phyloP scores from a whole-genome alignment of 257 asterid species.

The Anisodus acutangulus region DNA sequence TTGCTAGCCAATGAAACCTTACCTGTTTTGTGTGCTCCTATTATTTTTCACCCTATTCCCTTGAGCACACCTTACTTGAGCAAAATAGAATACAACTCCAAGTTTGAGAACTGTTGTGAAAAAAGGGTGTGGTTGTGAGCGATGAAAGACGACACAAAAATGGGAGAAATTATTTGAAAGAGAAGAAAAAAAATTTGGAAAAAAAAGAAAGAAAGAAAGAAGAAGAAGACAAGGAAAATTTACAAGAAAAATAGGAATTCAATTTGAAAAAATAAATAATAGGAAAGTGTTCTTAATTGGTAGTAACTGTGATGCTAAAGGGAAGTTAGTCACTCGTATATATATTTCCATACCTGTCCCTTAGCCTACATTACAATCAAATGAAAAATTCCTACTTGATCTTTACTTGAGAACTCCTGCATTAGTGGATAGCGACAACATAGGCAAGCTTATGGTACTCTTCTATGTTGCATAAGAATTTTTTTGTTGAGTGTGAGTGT shows the following conservation, averaged over 20 bases:
- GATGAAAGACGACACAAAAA: not conserved
- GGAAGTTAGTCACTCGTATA: no score
- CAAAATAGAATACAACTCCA: not conserved
- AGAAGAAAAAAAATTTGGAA: not conserved
- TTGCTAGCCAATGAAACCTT: not conserved
- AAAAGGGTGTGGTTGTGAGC: no score
- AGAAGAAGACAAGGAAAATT: no score
- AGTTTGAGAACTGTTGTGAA: not conserved
- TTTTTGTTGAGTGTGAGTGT: not conserved
- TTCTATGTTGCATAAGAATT: not conserved
- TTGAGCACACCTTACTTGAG: not conserved
- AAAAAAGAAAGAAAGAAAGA: no score
- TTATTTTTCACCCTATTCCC: not conserved
- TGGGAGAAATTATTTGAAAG: not conserved
- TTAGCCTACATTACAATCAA: not conserved
- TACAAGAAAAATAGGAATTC: no score
- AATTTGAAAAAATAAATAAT: no score
- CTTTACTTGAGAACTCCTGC: not conserved
- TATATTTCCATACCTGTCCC: no score
- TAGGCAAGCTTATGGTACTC: constrained; percentile 4
- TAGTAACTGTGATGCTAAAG: no score
- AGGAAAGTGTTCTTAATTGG: not conserved
- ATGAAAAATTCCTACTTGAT: not conserved
- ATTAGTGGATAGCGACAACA: constrained; percentile 11
- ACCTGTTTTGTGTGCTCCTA: not conserved